phyloP scores from a whole-genome alignment of 106 monocot genomes.

The Dendrobium nobile region DNA sequence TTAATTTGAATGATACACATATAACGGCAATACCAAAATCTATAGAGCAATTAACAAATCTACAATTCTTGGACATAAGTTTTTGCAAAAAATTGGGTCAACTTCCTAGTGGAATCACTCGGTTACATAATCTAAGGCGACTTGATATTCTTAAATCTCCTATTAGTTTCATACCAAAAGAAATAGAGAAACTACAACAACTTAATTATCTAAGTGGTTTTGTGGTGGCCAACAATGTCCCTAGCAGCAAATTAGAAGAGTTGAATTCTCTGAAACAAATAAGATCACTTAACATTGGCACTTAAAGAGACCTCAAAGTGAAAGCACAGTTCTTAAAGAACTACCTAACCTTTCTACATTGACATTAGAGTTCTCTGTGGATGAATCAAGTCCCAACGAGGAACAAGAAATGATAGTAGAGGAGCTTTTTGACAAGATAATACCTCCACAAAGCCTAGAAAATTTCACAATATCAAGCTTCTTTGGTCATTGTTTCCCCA shows the following conservation, averaged over 20 bases:
- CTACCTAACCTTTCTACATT: background rate
- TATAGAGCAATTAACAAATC: slow-evolving; percentile 18
- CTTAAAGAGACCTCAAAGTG: slow-evolving; percentile 18
- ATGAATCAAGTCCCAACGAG: background rate
- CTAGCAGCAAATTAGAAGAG: slow-evolving; percentile 12
- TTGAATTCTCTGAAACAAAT: background rate
- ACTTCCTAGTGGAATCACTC: slow-evolving; percentile 12
- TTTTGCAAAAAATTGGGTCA: slow-evolving; percentile 8
- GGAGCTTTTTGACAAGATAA: background rate
- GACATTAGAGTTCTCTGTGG: background rate
- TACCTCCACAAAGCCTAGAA: background rate
- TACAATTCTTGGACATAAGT: slow-evolving; percentile 13
- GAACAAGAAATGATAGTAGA: background rate
- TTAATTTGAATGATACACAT: slow-evolving; percentile 11
- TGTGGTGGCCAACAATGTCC: background rate
- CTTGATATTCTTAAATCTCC: slow-evolving; percentile 1
- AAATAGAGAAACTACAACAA: slow-evolving; percentile 15
- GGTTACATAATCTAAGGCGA: slow-evolving; percentile 16
- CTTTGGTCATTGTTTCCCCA: slow-evolving; percentile 2
- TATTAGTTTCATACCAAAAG: background rate
- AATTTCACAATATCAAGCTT: background rate
- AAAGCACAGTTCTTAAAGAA: background rate
- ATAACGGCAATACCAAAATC: slow-evolving; percentile 20
- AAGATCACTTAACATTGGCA: background rate
- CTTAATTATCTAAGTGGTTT: slow-evolving; percentile 28